These are phyloP conservation scores for Pythium plurisporium DNA, from an alignment of 352 stramenopile genomes.

Conservation along the genomic window DNA sequence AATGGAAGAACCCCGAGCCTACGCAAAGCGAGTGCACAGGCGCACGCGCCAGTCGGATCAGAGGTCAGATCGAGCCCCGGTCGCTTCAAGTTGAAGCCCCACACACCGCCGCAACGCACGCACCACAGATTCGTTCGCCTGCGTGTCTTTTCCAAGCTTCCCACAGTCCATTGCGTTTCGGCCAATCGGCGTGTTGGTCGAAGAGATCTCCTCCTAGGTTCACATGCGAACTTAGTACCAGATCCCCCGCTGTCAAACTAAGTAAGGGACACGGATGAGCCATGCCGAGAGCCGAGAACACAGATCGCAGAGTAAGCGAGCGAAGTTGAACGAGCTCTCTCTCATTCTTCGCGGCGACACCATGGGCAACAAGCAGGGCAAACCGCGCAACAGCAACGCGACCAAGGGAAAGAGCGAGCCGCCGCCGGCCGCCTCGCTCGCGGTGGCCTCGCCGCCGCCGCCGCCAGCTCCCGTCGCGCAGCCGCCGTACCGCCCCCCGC, in stretches of 20 bases:
- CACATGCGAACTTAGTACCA: not conserved
- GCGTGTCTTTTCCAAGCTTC: constrained; percentile 1
- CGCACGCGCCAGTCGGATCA: not conserved
- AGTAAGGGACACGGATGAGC: not conserved
- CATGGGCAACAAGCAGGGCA: constrained; percentile 84
- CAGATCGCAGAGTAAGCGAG: not conserved
- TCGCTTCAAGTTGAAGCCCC: not conserved
- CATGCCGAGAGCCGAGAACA: not conserved
- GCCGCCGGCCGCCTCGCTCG: not conserved
- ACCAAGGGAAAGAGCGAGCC: constrained; percentile 6
- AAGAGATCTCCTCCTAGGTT: not conserved
- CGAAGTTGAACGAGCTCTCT: not conserved
- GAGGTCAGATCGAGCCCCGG: too few species aligned
- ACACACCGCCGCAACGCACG: not conserved
- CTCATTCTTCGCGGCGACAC: not conserved
- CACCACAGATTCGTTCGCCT: not conserved
- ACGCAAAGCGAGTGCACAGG: constrained; percentile 2
- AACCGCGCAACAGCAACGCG: constrained; percentile 31
- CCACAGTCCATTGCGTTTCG: not conserved
- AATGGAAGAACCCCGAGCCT: too few species aligned
- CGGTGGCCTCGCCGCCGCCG: constrained; percentile 1
- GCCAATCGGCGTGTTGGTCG: not conserved
- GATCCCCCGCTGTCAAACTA: not conserved
- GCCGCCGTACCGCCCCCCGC: constrained; percentile 13
- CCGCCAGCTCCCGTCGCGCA: not conserved